Conservation (phyloP, 108 stramenopile genomes). For the Hondaea fermentalgiana region DNA sequence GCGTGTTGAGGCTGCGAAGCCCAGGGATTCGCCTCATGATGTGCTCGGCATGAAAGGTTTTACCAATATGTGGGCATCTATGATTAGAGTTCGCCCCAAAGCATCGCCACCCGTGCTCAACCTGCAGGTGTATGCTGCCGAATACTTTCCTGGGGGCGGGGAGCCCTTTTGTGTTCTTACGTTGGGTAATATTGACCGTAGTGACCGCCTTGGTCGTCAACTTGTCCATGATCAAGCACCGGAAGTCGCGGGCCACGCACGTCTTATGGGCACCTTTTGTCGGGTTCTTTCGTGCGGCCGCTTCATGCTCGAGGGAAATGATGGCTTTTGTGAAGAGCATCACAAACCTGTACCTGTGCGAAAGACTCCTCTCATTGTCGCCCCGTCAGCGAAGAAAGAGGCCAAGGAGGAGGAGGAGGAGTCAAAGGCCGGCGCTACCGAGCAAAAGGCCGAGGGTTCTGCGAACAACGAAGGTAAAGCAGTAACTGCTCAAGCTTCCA, state of each 20-base stretch:
- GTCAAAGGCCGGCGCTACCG: background rate
- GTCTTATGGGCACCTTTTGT: background rate
- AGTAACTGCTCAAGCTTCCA: too few relatives aligned
- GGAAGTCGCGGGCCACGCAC: background rate
- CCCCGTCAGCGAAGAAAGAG: too few relatives aligned
- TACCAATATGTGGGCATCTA: background rate
- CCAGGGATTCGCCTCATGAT: background rate
- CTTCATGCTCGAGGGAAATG: background rate
- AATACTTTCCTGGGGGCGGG: slow-evolving; percentile 11
- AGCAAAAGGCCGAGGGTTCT: background rate
- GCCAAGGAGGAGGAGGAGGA: too few relatives aligned
- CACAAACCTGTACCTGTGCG: background rate
- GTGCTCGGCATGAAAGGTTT: background rate
- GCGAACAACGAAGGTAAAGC: too few relatives aligned
- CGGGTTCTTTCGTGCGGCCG: background rate
- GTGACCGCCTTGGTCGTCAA: background rate
- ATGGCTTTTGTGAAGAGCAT: slow-evolving; percentile 1
- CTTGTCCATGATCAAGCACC: background rate
- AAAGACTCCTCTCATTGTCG: background rate
- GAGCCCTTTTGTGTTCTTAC: slow-evolving; percentile 4
- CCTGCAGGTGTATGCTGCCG: background rate
- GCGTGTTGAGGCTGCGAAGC: background rate
- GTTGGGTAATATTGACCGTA: background rate
- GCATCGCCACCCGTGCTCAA: background rate
- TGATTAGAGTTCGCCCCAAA: background rate